Base-by-base conservation (phyloP, 805 yeast species). In the Sugiyamaella chiloensis region DNA sequence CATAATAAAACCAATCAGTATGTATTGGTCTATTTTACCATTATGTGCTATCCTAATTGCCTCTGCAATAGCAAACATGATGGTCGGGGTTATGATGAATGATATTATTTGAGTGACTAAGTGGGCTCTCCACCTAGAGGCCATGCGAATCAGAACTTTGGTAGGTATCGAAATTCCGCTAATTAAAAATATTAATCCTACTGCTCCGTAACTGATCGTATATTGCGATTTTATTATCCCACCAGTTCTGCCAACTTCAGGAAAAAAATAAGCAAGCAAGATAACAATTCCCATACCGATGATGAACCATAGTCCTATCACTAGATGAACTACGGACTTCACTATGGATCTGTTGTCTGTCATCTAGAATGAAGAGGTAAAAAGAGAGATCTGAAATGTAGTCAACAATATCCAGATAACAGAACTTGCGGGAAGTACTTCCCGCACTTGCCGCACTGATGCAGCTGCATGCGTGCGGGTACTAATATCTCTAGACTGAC, bases 111-210 rank as follows among this genome's bases (percentile, higher is more conserved):
- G 68, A 4, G 87, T 83, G 0, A 88, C 77, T 23, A 83, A 51
- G 65, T 89, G 96, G 0, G 91, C 93, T 57, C 96, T 72, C 93
- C 93, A 87, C 59, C 87, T 77, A 0, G 74, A 67, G 67, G 83
- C 70, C 63, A 86, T 87, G n/a, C 66, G 68, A 61, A 80, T 46
- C 42, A 89, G 68, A 24, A 78, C 78, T 34, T 68, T 72, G 0
- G 93, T 79, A 37, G 80, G 72, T 81, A 88, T 88, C 24, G 87
- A 79, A 21, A 88, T 64, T 0, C 96, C 96, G 42, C 89, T 81
- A 27, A 87, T 80, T 34, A 89, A 69, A 67, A 89, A 88, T 50
- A 89, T 89, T 39, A 86, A 67, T 0, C 95, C 95, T 14, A 88
- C 96, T 0, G 95, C 95, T 29, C 89, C 87, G 61, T 88, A 89